phyloP scores from a whole-genome alignment of 768 basidiomycete genomes.

The Hericium rajendrae region DNA sequence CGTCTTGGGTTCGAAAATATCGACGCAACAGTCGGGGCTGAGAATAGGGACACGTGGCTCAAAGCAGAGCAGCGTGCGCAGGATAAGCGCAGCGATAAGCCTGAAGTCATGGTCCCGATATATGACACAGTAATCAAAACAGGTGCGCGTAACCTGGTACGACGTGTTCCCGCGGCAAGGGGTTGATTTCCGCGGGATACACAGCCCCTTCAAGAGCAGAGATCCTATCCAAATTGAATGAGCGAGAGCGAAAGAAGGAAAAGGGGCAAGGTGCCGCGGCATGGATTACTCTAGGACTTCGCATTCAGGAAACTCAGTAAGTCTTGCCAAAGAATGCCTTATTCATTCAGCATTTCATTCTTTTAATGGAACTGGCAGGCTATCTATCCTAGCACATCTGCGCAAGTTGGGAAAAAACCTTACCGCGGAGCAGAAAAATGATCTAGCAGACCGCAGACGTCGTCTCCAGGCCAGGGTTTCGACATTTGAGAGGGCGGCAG shows the following conservation, averaged over 20 bases:
- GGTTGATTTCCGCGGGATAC: neutral
- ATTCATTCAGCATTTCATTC: too few species aligned
- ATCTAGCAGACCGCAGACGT: neutral
- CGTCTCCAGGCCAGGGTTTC: neutral
- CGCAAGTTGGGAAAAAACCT: neutral
- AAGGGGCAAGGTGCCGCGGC: neutral
- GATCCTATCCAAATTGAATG: neutral
- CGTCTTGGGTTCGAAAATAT: neutral
- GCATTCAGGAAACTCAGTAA: conserved; percentile 2
- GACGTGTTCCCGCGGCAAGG: neutral
- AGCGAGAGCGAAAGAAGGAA: neutral
- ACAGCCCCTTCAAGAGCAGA: neutral
- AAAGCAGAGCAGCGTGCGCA: neutral
- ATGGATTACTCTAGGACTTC: neutral
- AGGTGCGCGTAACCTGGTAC: neutral
- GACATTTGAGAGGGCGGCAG: neutral
- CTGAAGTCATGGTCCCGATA: neutral
- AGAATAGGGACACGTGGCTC: neutral
- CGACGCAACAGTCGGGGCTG: neutral
- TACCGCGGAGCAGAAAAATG: neutral
- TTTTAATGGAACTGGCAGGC: neutral
- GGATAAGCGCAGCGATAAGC: neutral
- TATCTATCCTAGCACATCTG: neutral
- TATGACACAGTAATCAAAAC: neutral
- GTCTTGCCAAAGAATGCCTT: neutral